Conservation (phyloP, 306 rosid genomes). For the Malus domestica region ASM211411v1 NC_041800.1:32699733-32700232, state of each 20-base stretch:
- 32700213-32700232: conserved; percentile 89
- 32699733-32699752: conserved; percentile 18
- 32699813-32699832: neutral
- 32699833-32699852: neutral
- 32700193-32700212: conserved; percentile 71
- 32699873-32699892: neutral
- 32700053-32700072: conserved; percentile 26
- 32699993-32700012: neutral
- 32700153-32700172: conserved; percentile 91
- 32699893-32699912: neutral
- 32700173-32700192: conserved; percentile 92
- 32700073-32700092: conserved; percentile 85
- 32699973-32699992: neutral
- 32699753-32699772: conserved; percentile 5
- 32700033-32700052: conserved; percentile 3
- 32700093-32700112: conserved; percentile 93
- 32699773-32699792: neutral
- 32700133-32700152: conserved; percentile 92
- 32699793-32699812: neutral
- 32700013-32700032: neutral
- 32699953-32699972: neutral
- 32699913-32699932: neutral
- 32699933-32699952: neutral
- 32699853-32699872: neutral
- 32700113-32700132: conserved; percentile 81